Base-by-base conservation (phyloP, 345 rosid genomes). In the Dovyalis caffra region DNA sequence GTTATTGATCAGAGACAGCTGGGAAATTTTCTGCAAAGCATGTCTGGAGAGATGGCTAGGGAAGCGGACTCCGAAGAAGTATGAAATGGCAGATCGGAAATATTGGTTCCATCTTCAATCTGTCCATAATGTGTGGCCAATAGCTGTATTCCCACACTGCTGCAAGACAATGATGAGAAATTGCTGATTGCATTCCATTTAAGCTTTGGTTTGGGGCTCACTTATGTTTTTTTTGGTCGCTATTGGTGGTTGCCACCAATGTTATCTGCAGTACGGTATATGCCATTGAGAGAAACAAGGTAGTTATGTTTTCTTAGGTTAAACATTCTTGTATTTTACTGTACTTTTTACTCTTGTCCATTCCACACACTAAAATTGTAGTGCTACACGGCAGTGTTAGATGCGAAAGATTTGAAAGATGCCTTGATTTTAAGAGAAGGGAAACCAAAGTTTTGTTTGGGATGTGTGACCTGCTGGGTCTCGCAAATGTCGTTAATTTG, bases 1-100 rank as follows among this genome's bases (percentile, higher is more conserved):
- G 76, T 95, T 47, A 80, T 88, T 76, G 95, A 95, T 85, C 97
- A 95, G 84, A 90, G 97, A 77, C 79, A 92, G 70, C 88, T 92
- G 6, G 95, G 95, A 72, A 95, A 88, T 81, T 90, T 91, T 85
- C 83, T 91, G 74, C 82, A 81, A 37, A 78, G 86, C 64, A 73
- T 78, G 29, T 34, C 85, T 20, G 67, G 64, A 45, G 66, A 74
- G 71, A 72, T 37, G 21, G 66, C 77, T 12, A 40, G 3, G 26
- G 81, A 81, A 31, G 68, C 32, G 49, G 67, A 57, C 62, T 20
- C 29, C 29, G 78, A 74, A 40, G 74, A 74, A 43, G 60, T 21
- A n/a, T 18, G 28, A 14, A 40, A 33, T 15, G 35, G 38, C 68
- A 43, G 6, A 40, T 64, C 1, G 18, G 49, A n/a, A 25, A 43